Evolutionary conservation across 352 stramenopile genomes (phyloP).

Genomic region (Phytophthora multivora): DNA sequence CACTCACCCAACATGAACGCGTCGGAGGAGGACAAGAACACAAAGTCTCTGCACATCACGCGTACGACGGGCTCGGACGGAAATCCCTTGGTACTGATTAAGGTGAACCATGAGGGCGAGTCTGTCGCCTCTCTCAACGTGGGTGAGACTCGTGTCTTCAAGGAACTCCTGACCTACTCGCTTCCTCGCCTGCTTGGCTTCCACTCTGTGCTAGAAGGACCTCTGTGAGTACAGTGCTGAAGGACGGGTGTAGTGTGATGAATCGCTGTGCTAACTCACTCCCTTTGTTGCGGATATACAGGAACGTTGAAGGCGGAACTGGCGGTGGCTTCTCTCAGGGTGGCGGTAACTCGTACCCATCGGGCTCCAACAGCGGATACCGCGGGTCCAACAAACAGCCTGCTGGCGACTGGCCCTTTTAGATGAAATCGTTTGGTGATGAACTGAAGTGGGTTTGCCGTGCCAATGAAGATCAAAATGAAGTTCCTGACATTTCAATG

Average conservation of each 20-base stretch:
- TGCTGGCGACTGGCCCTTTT: conserved; percentile 81
- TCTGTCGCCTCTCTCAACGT: conserved; percentile 64
- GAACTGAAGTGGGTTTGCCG: background rate
- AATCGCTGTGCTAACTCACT: background rate
- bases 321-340: conserved; percentile 27
- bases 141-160: conserved; percentile 68
- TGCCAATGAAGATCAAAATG: background rate
- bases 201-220: conserved; percentile 74
- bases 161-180: conserved; percentile 82
- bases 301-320: conserved; percentile 52
- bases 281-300: conserved; percentile 16
- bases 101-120: conserved; percentile 55
- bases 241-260: background rate
- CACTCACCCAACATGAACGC: conserved; percentile 86
- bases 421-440: conserved; percentile 19
- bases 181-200: conserved; percentile 79
- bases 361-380: conserved; percentile 38
- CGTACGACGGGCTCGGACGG: conserved; percentile 47
- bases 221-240: conserved; percentile 47
- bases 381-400: conserved; percentile 46
- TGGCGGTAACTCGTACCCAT: conserved; percentile 34
- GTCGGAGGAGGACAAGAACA: conserved; percentile 53
- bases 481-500: background rate
- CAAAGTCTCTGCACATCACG: conserved; percentile 55
- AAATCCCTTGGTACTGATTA: conserved; percentile 60